Evolutionary conservation across 257 asterid genomes (phyloP).

Genomic region (Ilex aquifolium): DNA sequence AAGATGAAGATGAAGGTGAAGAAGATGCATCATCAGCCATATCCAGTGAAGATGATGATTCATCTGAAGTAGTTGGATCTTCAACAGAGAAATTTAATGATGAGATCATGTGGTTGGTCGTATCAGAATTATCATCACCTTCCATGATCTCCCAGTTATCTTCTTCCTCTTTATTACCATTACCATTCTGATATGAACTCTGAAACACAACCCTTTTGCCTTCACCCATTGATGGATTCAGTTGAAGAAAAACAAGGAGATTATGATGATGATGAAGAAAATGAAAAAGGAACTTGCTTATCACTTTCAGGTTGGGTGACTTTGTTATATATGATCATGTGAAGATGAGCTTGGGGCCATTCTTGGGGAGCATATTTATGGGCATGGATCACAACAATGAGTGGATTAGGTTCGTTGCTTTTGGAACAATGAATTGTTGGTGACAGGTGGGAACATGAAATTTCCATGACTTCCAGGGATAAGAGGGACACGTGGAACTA

Average conservation of each 20-base stretch:
- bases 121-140: constrained; percentile 14
- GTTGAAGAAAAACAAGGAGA: neutral
- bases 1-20: constrained; percentile 31
- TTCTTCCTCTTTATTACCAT: constrained; percentile 9
- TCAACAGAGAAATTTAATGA: constrained; percentile 25
- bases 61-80: constrained; percentile 49
- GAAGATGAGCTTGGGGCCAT: neutral
- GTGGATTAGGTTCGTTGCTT: constrained; percentile 37
- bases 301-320: neutral
- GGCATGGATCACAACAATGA: constrained; percentile 1
- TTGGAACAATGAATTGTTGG: constrained; percentile 9
- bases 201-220: constrained; percentile 27
- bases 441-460: constrained; percentile 12
- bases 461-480: neutral
- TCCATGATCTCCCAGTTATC: constrained; percentile 4
- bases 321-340: constrained; percentile 16
- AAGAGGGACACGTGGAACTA: constrained; percentile 33
- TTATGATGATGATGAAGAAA: neutral
- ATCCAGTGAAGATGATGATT: constrained; percentile 45
- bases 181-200: constrained; percentile 20
- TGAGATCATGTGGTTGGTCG: neutral
- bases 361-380: neutral
- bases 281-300: too few relatives aligned
- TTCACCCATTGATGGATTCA: neutral
- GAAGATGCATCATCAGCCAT: constrained; percentile 61